These are phyloP conservation scores for Rosellinia necatrix DNA, from an alignment of 2,329 filamentous ascomycete species.

Conservation along the genomic window DNA sequence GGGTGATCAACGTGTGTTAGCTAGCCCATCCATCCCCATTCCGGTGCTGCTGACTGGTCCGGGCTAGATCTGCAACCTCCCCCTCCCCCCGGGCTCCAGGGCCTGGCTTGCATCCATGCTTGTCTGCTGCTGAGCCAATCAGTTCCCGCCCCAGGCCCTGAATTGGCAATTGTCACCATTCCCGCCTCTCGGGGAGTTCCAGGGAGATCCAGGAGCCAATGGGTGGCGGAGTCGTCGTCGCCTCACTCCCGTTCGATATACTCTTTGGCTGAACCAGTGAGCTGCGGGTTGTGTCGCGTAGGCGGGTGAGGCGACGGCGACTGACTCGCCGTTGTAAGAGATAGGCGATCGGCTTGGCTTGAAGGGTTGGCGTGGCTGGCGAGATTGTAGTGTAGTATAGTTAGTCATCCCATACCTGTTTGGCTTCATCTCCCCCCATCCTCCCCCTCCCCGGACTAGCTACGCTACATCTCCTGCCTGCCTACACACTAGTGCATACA, in stretches of 20 bases:
- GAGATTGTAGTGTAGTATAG: no score
- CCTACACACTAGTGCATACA: no score
- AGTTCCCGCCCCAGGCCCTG: constrained; percentile 31
- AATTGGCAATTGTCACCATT: constrained; percentile 34
- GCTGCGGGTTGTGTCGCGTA: no score
- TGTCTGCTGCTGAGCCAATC: constrained; percentile 33
- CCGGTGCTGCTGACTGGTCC: constrained; percentile 17
- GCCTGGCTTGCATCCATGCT: constrained; percentile 22
- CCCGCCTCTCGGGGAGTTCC: no score
- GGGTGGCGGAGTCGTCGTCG: constrained; percentile 2
- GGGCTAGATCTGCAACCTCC: constrained; percentile 15
- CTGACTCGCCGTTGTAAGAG: not conserved
- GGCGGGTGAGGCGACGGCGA: not conserved
- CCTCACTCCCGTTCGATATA: not conserved
- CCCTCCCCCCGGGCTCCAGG: no score
- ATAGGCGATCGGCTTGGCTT: not conserved
- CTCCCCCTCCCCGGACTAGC: not conserved
- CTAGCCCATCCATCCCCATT: constrained; percentile 12
- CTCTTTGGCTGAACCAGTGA: no score
- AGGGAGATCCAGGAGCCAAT: constrained; percentile 11
- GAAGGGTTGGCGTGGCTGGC: not conserved
- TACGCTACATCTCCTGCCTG: no score
- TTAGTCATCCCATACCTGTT: no score
- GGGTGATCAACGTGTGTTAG: constrained; percentile 20
- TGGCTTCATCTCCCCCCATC: no score